Conservation (phyloP, 75 land plant species). For the Picea glauca region DNA sequence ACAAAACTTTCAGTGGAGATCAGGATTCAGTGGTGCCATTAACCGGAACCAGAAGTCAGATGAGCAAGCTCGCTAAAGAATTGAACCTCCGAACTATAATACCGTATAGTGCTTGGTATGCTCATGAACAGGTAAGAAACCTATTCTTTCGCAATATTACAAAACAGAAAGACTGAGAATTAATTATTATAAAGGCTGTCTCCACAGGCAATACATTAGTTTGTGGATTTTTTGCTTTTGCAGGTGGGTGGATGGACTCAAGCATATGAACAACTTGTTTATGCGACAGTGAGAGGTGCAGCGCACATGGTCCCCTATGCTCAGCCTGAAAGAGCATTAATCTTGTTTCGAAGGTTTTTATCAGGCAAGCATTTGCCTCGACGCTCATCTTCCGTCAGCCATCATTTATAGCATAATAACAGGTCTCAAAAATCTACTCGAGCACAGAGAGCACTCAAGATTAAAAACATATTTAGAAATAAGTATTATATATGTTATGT, state of each 20-base stretch:
- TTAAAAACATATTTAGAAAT: too few species aligned
- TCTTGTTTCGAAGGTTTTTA: slow-evolving; percentile 21
- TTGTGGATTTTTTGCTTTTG: background rate
- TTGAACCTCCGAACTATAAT: slow-evolving; percentile 9
- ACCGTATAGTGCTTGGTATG: slow-evolving; percentile 25
- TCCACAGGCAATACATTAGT: too few species aligned
- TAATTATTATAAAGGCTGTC: too few species aligned
- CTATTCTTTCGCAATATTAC: background rate
- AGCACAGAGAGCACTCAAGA: background rate
- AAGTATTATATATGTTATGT: too few species aligned
- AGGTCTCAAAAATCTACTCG: background rate
- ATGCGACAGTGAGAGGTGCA: slow-evolving; percentile 40
- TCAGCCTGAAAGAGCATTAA: slow-evolving; percentile 27
- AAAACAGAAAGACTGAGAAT: too few species aligned
- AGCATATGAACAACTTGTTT: slow-evolving; percentile 16
- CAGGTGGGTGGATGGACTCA: slow-evolving; percentile 43
- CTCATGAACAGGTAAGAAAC: slow-evolving; percentile 19
- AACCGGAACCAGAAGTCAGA: slow-evolving; percentile 31
- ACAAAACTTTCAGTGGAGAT: slow-evolving; percentile 26
- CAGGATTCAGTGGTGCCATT: slow-evolving; percentile 41
- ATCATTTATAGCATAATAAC: background rate
- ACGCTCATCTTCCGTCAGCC: background rate
- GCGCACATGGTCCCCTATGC: slow-evolving; percentile 35
- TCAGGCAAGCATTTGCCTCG: slow-evolving; percentile 17
- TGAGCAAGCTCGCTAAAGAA: slow-evolving; percentile 10